These are phyloP conservation scores for Sporobolus alterniflorus DNA, from an alignment of 202 grass and related monocot genomes.

Conservation along the genomic window DNA sequence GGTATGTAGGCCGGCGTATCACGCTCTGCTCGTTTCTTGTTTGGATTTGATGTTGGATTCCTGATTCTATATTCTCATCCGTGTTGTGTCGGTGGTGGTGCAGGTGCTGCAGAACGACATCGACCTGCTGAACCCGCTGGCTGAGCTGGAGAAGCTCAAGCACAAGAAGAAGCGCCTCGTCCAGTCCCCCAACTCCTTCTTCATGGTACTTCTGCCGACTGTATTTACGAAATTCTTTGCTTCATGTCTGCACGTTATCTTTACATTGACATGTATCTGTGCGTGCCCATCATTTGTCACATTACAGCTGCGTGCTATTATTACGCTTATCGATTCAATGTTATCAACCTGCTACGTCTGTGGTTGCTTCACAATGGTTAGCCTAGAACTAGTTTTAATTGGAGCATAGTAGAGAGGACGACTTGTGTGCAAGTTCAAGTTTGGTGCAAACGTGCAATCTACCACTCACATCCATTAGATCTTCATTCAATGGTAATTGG, in stretches of 20 bases:
- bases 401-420: background rate
- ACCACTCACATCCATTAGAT: too few species aligned
- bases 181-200: constrained; percentile 82
- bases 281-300: background rate
- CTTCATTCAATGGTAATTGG: too few species aligned
- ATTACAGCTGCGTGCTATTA: background rate
- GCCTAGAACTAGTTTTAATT: background rate
- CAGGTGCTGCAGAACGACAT: constrained; percentile 81
- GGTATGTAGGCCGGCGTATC: background rate
- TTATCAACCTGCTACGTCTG: too few species aligned
- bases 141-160: constrained; percentile 78
- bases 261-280: background rate
- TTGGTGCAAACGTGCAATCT: too few species aligned
- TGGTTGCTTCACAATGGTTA: too few species aligned
- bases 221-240: background rate
- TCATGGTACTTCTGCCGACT: constrained; percentile 51
- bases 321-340: too few species aligned
- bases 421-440: too few species aligned
- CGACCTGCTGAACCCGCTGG: constrained; percentile 73
- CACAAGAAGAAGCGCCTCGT: constrained; percentile 91
- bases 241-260: background rate
- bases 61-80: background rate
- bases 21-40: background rate
- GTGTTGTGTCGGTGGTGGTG: background rate
- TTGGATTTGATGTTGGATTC: background rate